phyloP scores from a whole-genome alignment of 2,329 filamentous ascomycete genomes.

The Alternaria hordeiaustralica region DNA sequence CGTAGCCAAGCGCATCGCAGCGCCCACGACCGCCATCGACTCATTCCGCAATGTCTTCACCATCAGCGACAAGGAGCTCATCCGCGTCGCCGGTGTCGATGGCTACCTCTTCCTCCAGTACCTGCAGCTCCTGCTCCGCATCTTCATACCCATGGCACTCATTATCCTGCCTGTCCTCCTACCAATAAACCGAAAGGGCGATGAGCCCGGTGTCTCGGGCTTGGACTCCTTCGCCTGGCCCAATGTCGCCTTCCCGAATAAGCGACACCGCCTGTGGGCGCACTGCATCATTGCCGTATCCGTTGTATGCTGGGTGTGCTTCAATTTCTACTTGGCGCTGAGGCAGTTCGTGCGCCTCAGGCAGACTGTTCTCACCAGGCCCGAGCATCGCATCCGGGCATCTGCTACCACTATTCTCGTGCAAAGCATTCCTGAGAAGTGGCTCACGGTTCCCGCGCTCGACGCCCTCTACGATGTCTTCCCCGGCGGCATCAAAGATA shows the following conservation, averaged over 20 bases:
- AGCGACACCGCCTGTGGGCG: constrained; percentile 78
- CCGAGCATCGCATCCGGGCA: constrained; percentile 89
- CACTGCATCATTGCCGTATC: constrained; percentile 81
- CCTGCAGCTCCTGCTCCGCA: constrained; percentile 81
- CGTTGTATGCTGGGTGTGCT: constrained; percentile 84
- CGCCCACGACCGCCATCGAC: constrained; percentile 44
- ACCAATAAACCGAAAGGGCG: constrained; percentile 79
- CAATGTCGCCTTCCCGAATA: constrained; percentile 70
- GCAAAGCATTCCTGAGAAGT: constrained; percentile 86
- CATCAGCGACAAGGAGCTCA: constrained; percentile 79
- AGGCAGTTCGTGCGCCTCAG: constrained; percentile 89
- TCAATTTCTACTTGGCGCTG: constrained; percentile 85
- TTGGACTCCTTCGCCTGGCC: constrained; percentile 86
- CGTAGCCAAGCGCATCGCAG: constrained; percentile 42
- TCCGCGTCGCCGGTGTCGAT: constrained; percentile 93
- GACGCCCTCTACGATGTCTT: constrained; percentile 92
- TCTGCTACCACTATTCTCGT: constrained; percentile 96
- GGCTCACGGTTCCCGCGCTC: constrained; percentile 84
- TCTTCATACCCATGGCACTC: constrained; percentile 82
- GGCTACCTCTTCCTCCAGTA: constrained; percentile 98
- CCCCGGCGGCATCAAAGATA: constrained; percentile 90
- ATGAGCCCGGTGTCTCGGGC: constrained; percentile 58
- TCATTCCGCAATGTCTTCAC: constrained; percentile 62
- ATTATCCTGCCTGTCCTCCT: constrained; percentile 85
- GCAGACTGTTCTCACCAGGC: constrained; percentile 92